Base-by-base conservation (phyloP, 345 rosid species). In the Euphorbia lathyris region DNA sequence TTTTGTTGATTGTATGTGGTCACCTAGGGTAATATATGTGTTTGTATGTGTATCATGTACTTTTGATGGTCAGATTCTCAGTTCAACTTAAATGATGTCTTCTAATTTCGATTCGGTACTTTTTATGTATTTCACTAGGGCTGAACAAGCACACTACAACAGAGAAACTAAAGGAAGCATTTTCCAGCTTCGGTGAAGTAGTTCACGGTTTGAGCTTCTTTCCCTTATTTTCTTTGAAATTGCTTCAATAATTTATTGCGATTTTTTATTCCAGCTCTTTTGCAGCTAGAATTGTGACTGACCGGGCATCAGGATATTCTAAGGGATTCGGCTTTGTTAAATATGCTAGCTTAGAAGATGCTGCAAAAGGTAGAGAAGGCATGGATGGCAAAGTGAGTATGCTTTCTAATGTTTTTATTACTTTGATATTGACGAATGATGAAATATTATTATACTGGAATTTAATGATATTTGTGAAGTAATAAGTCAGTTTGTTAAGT, bases 281-380 rank as follows among this genome's bases (percentile, higher is more conserved):
- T 50, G 16, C 79, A 95, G 98, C 98, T 53, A 83, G 80, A 76
- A 94, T 95, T 43, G 97, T 92, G 69, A 80, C 87, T 40, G 98
- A 92, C 69, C 80, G 93, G 48, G 86, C 69, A 52, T 87, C 98
- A 10, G 97, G 96, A 67, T 87, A 81, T 81, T 92, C 98, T 1
- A 92, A 88, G 82, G 99, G 99, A 13, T 95, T 85, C 82, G 98
- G 98, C 62, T 95, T 95, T 81, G 96, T 95, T 53, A 86, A 82
- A 70, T 92, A 92, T 76, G 79, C 85, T 57, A 86, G 84, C 29
- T 43, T 90, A 61, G 94, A 92, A 65, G 96, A 89, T 72, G 96
- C 99, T 79, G 86, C 84, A 6, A 89, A 89, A 79, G 99, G 94
- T 52, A 84, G 84, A 23, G 84, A 86, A 67, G 97, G 90, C 65